phyloP scores from a whole-genome alignment of 352 stramenopile species.

The Phytophthora boehmeriae region DNA sequence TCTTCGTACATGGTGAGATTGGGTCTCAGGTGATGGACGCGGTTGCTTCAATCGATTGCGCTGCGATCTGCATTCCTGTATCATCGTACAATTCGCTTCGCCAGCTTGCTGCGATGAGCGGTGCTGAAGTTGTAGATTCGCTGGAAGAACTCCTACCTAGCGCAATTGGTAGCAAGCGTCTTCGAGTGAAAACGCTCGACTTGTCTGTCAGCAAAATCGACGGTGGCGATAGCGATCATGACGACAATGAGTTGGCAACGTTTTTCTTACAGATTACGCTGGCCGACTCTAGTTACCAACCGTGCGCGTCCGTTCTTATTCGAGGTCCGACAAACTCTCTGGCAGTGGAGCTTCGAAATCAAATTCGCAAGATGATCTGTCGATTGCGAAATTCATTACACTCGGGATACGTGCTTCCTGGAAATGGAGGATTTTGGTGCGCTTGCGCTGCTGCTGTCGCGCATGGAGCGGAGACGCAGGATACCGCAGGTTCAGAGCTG shows the following conservation, averaged over 20 bases:
- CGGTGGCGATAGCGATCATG: slow-evolving; percentile 21
- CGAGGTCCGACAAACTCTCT: slow-evolving; percentile 28
- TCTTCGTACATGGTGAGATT: slow-evolving; percentile 30
- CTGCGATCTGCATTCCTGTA: slow-evolving; percentile 29
- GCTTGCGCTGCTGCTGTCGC: slow-evolving; percentile 24
- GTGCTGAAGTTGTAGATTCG: slow-evolving; percentile 31
- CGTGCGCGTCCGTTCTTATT: slow-evolving; percentile 22
- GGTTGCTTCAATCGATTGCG: slow-evolving; percentile 5
- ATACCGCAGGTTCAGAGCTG: slow-evolving; percentile 5
- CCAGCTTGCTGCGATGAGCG: slow-evolving; percentile 31
- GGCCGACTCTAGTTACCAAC: slow-evolving; percentile 2
- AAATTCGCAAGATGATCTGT: slow-evolving; percentile 18
- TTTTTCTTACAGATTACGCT: slow-evolving; percentile 22
- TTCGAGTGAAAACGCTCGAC: slow-evolving; percentile 17
- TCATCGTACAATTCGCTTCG: slow-evolving; percentile 14
- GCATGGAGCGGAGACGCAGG: slow-evolving; percentile 5
- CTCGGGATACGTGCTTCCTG: slow-evolving; percentile 25
- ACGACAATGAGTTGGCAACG: slow-evolving; percentile 9
- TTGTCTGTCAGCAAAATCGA: slow-evolving; percentile 10
- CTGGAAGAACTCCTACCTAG: slow-evolving; percentile 30
- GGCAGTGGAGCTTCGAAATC: slow-evolving; percentile 22
- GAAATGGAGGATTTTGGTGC: slow-evolving; percentile 34
- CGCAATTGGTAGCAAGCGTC: slow-evolving; percentile 20
- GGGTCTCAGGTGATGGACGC: slow-evolving; percentile 13
- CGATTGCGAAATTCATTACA: slow-evolving; percentile 26